Conservation (phyloP, 805 yeast species). For the Hanseniaspora guilliermondii region DNA sequence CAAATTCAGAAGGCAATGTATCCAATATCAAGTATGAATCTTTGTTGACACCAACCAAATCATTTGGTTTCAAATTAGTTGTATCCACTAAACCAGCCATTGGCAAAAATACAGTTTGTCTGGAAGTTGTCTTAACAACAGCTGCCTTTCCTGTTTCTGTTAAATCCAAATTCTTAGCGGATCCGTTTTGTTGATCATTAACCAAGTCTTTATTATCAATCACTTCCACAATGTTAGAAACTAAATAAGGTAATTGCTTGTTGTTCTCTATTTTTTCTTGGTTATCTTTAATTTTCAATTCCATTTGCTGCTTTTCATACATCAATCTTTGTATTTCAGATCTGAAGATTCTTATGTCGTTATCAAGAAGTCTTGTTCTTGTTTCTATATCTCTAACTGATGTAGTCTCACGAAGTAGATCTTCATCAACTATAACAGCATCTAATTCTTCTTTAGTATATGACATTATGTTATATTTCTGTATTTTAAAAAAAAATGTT, state of each 20-base stretch:
- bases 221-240: slow-evolving; percentile 91
- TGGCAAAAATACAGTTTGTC: slow-evolving; percentile 94
- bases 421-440: slow-evolving; percentile 50
- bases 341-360: slow-evolving; percentile 88
- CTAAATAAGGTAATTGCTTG: slow-evolving; percentile 88
- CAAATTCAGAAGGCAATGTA: slow-evolving; percentile 93
- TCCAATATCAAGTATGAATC: slow-evolving; percentile 89
- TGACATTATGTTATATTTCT: slow-evolving; percentile 13
- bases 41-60: slow-evolving; percentile 92
- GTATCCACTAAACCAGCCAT: slow-evolving; percentile 92
- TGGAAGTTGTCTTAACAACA: slow-evolving; percentile 90
- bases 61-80: slow-evolving; percentile 86
- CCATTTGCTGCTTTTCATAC: slow-evolving; percentile 88
- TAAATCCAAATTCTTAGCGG: slow-evolving; percentile 73
- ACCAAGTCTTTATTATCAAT: slow-evolving; percentile 55
- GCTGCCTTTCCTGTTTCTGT: slow-evolving; percentile 93
- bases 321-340: slow-evolving; percentile 81
- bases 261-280: slow-evolving; percentile 92
- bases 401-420: slow-evolving; percentile 29
- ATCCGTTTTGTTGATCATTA: slow-evolving; percentile 75
- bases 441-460: slow-evolving; percentile 52
- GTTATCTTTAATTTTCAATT: slow-evolving; percentile 87
- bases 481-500: no score
- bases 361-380: slow-evolving; percentile 77
- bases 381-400: slow-evolving; percentile 74